phyloP scores from a whole-genome alignment of 257 asterid genomes.

The Solanum clarkiae region DNA sequence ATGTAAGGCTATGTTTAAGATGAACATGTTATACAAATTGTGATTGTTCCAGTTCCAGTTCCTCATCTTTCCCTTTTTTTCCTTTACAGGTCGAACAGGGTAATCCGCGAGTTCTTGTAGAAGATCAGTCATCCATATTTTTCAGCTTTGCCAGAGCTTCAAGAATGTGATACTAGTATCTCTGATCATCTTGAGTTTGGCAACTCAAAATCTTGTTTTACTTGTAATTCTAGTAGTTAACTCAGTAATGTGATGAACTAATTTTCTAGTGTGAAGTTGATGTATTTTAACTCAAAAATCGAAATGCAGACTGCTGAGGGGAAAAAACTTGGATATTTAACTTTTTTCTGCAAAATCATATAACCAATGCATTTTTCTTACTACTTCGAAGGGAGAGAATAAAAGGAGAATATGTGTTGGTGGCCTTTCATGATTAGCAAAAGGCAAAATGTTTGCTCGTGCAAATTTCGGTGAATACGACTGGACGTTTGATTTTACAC shows the following conservation, averaged over 20 bases:
- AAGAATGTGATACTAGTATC: constrained; percentile 7
- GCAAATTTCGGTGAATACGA: constrained; percentile 5
- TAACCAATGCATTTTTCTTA: not conserved
- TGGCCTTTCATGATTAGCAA: not conserved
- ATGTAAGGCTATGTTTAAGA: not conserved
- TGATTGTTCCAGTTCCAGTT: not conserved
- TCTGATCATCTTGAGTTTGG: not conserved
- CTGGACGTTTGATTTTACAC: constrained; percentile 3
- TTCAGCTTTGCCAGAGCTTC: constrained; percentile 34
- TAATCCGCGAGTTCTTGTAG: constrained; percentile 20
- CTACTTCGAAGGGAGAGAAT: not conserved
- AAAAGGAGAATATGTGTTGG: not conserved
- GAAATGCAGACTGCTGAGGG: not conserved
- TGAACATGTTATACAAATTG: not conserved
- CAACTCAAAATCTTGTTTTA: not conserved
- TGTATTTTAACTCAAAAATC: not conserved
- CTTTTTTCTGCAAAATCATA: not conserved
- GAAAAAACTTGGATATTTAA: too few species aligned
- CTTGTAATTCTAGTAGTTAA: not conserved
- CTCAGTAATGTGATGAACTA: not conserved
- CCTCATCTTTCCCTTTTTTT: not conserved
- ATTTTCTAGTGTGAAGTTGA: not conserved
- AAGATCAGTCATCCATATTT: constrained; percentile 18
- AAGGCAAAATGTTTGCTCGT: not conserved
- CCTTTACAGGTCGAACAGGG: constrained; percentile 33